phyloP scores from a whole-genome alignment of 768 basidiomycete genomes.

The Hygrophorus russula region DNA sequence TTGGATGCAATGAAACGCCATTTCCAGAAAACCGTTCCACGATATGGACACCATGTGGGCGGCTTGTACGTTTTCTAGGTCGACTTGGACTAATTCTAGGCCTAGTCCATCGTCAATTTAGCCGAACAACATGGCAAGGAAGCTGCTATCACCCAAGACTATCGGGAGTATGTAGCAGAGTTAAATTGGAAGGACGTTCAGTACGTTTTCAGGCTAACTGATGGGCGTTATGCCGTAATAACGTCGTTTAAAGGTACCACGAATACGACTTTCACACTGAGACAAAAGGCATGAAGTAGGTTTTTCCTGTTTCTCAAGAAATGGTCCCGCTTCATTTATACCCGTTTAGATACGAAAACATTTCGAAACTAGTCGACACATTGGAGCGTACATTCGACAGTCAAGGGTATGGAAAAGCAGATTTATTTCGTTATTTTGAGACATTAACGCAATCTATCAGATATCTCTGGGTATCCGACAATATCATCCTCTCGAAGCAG shows the following conservation, averaged over 20 bases:
- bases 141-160: slow-evolving; percentile 65
- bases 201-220: slow-evolving; percentile 26
- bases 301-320: neutral
- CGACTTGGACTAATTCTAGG: slow-evolving; percentile 4
- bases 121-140: slow-evolving; percentile 91
- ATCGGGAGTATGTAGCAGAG: slow-evolving; percentile 55
- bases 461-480: slow-evolving; percentile 75
- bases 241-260: slow-evolving; percentile 40
- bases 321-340: slow-evolving; percentile 6
- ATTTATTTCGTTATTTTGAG: slow-evolving; percentile 3
- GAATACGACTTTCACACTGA: slow-evolving; percentile 93
- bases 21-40: slow-evolving; percentile 48
- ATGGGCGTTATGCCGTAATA: neutral
- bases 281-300: slow-evolving; percentile 90
- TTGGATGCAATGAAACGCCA: slow-evolving; percentile 62
- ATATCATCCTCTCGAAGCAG: slow-evolving; percentile 64
- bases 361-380: slow-evolving; percentile 60
- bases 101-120: slow-evolving; percentile 74
- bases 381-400: slow-evolving; percentile 66
- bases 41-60: slow-evolving; percentile 73
- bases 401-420: slow-evolving; percentile 53
- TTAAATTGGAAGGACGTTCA: slow-evolving; percentile 41
- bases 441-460: slow-evolving; percentile 21
- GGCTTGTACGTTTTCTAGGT: slow-evolving; percentile 7
- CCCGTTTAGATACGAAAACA: slow-evolving; percentile 70